Conservation (phyloP, 306 rosid species). For the Inga laurina region DNA sequence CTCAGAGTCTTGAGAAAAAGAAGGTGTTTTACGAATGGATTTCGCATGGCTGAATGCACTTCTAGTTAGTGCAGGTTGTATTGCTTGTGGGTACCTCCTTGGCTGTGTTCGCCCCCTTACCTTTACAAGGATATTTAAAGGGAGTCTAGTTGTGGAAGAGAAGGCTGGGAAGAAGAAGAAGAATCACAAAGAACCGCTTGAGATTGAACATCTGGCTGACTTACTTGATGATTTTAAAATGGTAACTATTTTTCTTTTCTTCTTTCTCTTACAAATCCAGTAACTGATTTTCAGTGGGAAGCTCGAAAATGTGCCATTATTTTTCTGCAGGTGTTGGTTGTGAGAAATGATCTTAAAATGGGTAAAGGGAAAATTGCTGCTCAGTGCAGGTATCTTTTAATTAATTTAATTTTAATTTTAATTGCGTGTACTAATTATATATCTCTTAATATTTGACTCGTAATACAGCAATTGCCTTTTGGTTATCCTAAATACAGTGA, state of each 20-base stretch:
- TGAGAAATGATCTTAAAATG: constrained; percentile 94
- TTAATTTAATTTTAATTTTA: not conserved
- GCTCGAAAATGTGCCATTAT: not conserved
- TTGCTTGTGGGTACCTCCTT: constrained; percentile 78
- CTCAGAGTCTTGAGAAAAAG: not conserved
- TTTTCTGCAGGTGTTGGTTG: constrained; percentile 74
- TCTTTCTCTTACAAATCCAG: not conserved
- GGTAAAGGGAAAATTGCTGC: constrained; percentile 98
- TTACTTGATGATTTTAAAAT: constrained; percentile 84
- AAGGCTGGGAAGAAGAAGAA: constrained; percentile 38
- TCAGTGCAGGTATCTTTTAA: constrained; percentile 75
- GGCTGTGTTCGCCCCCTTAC: constrained; percentile 58
- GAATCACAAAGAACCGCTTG: constrained; percentile 63
- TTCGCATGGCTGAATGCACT: constrained; percentile 79
- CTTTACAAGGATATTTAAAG: constrained; percentile 40
- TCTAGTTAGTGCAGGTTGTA: constrained; percentile 85
- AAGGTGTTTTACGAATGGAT: constrained; percentile 45
- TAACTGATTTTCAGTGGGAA: constrained; percentile 14
- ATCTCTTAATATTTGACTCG: not conserved
- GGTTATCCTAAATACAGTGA: not conserved
- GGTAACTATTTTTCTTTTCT: constrained; percentile 39
- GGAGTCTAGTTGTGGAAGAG: constrained; percentile 24
- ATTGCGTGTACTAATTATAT: not conserved
- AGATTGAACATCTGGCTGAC: constrained; percentile 76
- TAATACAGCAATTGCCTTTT: not conserved